Evolutionary conservation across 306 rosid genomes (phyloP).

Genomic region (Quillaja saponaria): DNA sequence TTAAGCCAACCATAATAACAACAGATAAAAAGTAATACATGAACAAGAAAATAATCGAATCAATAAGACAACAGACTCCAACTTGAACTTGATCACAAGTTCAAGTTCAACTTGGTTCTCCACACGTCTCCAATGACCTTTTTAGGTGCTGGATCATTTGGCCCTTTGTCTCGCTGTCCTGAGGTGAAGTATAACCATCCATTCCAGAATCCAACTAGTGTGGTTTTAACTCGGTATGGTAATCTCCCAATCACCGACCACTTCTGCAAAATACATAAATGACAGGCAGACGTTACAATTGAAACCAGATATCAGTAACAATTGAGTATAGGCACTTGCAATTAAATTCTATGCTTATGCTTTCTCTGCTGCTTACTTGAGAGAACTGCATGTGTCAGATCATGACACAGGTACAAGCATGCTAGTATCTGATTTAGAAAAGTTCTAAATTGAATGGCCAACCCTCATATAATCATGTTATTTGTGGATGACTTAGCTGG

Average conservation of each 20-base stretch:
- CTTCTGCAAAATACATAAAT: constrained; percentile 54
- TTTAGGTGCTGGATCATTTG: constrained; percentile 80
- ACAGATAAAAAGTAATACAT: too few species aligned
- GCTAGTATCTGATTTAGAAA: constrained; percentile 25
- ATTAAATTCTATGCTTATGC: constrained; percentile 2
- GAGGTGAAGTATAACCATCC: constrained; percentile 95
- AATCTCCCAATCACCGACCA: constrained; percentile 87
- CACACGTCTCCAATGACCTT: constrained; percentile 81
- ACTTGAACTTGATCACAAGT: constrained; percentile 35
- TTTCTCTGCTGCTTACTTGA: background rate
- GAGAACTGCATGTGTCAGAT: background rate
- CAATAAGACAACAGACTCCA: background rate
- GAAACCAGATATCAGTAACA: constrained; percentile 17
- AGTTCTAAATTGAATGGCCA: background rate
- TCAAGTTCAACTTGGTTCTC: constrained; percentile 71
- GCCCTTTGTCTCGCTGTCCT: constrained; percentile 88
- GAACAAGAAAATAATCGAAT: too few species aligned
- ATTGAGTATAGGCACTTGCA: constrained; percentile 10
- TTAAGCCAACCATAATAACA: too few species aligned
- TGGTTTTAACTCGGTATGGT: constrained; percentile 90
- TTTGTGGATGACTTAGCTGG: background rate
- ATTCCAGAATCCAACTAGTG: constrained; percentile 79
- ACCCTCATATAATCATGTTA: background rate
- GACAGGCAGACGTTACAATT: background rate
- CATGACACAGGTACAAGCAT: constrained; percentile 9